Evolutionary conservation across 2,329 filamentous ascomycete species (phyloP), one percentile per base, ranked within the genome.

Genomic region (Fusarium euwallaceae): DNA sequence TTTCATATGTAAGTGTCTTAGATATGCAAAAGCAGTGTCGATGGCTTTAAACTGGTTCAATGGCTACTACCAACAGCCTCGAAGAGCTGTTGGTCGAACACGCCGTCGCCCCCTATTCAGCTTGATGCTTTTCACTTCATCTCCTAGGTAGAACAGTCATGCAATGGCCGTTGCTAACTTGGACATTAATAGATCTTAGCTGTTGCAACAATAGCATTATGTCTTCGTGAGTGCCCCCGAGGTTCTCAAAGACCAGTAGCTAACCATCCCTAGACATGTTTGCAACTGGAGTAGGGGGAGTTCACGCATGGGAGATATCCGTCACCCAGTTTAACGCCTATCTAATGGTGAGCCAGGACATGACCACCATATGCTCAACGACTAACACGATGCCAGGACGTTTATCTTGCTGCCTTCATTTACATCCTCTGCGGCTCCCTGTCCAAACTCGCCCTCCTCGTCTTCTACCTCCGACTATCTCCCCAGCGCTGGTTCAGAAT

Each of bases 391-490:
- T 1, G 16, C 5, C 9, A 82, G 79, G 73, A 78, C 32, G 74
- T 81, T 4, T 81, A 80, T 32, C 64, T 81, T 6, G 67, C 77
- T 1, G 72, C 76, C 1, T 74, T 76, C 8, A 70, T 84, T 27
- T 85, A 82, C 63, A 79, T 82, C n/a, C 66, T 82, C 17, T 81
- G 81, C 39, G 80, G 80, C 14, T 80, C 79, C 3, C 78, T 83
- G 20, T 80, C 82, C 14, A 86, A 85, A 56, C 27, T 84, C 4
- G 80, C 83, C 0, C 80, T 86, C 5, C 79, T 85, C 5, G 76
- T 83, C 6, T 83, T 86, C 51, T 85, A 85, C 61, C 75, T 81
- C 14, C 79, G 79, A 11, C 74, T 86, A 2, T 83, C 82, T 1
- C 83, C 83, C 0, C 81, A 81, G 20, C 74, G 48, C 24, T 79